Evolutionary conservation across 345 rosid genomes (phyloP), one percentile per base, ranked within the genome.

Genomic region (Corchorus olitorius): DNA sequence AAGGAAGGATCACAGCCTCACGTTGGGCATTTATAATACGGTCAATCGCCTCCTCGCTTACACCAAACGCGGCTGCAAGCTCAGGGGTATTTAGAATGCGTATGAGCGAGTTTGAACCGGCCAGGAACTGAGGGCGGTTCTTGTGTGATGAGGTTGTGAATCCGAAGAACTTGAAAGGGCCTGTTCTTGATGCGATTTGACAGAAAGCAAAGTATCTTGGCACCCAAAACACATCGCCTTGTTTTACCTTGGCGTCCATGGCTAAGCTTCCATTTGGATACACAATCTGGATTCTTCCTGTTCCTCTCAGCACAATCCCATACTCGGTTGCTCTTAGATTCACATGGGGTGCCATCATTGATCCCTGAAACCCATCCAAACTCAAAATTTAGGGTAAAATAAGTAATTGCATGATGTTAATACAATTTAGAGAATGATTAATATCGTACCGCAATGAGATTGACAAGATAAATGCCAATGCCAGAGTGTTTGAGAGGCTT

Each of bases 321-420:
- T 89, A 96, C 45, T 96, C 97, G 0, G 97, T 92, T 0, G 98
- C 97, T 4, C 81, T 86, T 15, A 97, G 97, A 78, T 96, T 96
- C 83, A 92, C 84, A 73, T 96, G 98, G 0, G 98, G 99, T n/a
- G 97, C 95, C 97, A 96, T 76, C 99, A 96, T 93, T 27, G 98
- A 86, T 74, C 99, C 99, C 97, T 90, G 79, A 12, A 27, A 27
- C 27, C 27, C 27, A 27, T 27, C 27, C 27, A 27, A 27, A 27
- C 27, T 27, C 27, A 27, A 27, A 27, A 27, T 27, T 27, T 27
- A 27, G 27, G 27, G 1, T n/a, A 27, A 27, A 27, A 27, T 27
- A 27, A 27, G 27, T 27, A 27, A 0, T 27, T 27, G 27, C 27
- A 27, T 27, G 4, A 37, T 2, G 5, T 62, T 17, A 41, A n/a